These are phyloP conservation scores for Lactarius trivialis DNA, from an alignment of 768 basidiomycete species.

Conservation along the genomic window DNA sequence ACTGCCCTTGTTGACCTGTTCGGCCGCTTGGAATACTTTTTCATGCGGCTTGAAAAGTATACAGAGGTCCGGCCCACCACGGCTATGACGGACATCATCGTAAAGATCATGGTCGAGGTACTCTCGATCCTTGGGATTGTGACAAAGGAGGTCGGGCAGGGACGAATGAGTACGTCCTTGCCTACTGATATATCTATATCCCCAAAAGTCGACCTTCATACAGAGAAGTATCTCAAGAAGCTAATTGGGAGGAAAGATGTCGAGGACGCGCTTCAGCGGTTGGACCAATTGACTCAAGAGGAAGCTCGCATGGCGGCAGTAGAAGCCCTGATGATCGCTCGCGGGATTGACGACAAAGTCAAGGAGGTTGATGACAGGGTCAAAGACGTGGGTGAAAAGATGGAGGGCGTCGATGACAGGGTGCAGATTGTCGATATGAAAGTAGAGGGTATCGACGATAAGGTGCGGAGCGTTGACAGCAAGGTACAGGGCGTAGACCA, in stretches of 20 bases:
- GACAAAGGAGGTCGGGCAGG: background rate
- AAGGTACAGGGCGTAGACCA: background rate
- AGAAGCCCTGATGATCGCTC: background rate
- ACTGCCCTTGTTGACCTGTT: background rate
- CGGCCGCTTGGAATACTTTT: background rate
- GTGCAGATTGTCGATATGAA: background rate
- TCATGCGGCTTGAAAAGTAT: background rate
- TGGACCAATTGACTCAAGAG: background rate
- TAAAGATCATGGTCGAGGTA: background rate
- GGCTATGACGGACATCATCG: background rate
- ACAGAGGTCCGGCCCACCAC: background rate
- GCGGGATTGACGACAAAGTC: background rate
- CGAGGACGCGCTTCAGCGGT: background rate
- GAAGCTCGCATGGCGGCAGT: background rate
- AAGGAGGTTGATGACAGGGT: background rate
- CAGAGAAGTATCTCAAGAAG: background rate
- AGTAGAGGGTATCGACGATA: background rate
- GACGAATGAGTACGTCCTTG: background rate
- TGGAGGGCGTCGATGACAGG: background rate
- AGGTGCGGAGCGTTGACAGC: background rate
- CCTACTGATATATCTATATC: background rate
- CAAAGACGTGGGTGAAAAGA: background rate
- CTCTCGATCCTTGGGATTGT: background rate
- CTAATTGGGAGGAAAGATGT: background rate
- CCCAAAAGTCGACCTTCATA: background rate